Evolutionary conservation across 495 filamentous ascomycete genomes (phyloP).

Genomic region (Talaromyces ruber): DNA sequence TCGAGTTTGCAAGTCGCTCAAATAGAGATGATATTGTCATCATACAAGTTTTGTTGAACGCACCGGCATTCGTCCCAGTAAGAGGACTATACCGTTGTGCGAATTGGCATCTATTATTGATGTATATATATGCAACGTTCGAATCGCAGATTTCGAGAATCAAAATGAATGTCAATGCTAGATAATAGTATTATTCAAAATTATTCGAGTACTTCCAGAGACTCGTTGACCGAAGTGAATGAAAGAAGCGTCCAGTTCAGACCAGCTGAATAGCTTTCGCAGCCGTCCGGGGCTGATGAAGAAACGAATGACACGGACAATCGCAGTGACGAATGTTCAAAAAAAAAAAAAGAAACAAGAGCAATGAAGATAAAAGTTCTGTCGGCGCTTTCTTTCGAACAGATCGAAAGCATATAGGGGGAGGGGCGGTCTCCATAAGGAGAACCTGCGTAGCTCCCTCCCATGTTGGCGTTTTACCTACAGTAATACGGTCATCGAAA

Average conservation of each 20-base stretch:
- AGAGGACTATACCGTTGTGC: background rate
- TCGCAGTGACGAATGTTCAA: background rate
- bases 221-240: background rate
- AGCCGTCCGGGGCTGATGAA: slow-evolving; percentile 6
- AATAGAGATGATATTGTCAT: slow-evolving; percentile 1
- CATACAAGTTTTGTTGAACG: background rate
- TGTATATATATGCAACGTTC: background rate
- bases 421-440: background rate
- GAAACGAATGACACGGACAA: slow-evolving; percentile 10
- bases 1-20: background rate
- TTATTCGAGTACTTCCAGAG: background rate
- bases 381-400: background rate
- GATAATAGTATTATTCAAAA: background rate
- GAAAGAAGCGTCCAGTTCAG: background rate
- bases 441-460: background rate
- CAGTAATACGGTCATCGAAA: background rate
- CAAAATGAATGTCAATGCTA: background rate
- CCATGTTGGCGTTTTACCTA: background rate
- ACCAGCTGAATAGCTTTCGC: slow-evolving; percentile 3
- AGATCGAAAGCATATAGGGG: background rate
- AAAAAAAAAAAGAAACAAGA: background rate
- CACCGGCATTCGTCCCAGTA: background rate
- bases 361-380: background rate
- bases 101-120: background rate
- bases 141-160: background rate